Evolutionary conservation across 257 asterid genomes (phyloP).

Genomic region (Euphrasia confusa): DNA sequence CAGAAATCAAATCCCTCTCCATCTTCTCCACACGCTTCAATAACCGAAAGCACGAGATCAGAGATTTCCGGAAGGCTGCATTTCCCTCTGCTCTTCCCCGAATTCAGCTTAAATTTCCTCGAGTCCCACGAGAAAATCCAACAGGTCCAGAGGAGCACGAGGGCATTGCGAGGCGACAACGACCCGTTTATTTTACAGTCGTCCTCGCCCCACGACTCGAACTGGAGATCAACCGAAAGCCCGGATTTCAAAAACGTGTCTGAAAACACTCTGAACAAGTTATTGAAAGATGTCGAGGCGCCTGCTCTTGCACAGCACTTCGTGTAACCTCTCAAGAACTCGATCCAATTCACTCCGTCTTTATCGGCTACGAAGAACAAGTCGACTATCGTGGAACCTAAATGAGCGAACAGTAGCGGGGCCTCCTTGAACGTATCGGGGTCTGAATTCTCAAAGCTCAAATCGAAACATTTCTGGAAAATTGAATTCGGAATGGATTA

Average conservation of each 20-base stretch:
- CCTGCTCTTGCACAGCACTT: constrained; percentile 63
- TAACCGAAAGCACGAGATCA: constrained; percentile 62
- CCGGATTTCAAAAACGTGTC: constrained; percentile 53
- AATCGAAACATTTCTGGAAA: constrained; percentile 69
- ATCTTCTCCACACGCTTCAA: constrained; percentile 50
- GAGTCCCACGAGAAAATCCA: constrained; percentile 74
- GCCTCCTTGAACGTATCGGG: constrained; percentile 48
- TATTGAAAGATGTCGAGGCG: constrained; percentile 56
- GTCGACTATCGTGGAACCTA: constrained; percentile 71
- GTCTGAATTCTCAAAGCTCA: constrained; percentile 36
- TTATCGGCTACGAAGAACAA: constrained; percentile 57
- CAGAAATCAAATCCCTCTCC: constrained; percentile 43
- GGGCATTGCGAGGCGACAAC: constrained; percentile 39
- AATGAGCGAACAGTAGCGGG: constrained; percentile 40
- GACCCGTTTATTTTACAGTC: constrained; percentile 62
- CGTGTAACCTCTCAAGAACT: constrained; percentile 75
- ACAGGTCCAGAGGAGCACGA: constrained; percentile 57
- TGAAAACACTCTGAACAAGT: constrained; percentile 51
- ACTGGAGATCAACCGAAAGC: constrained; percentile 53
- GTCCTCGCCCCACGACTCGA: constrained; percentile 54
- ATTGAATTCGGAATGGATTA: neutral
- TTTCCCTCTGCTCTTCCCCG: constrained; percentile 27
- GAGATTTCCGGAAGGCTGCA: constrained; percentile 60
- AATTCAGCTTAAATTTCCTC: constrained; percentile 32
- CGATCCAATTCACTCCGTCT: constrained; percentile 64